Base-by-base conservation (phyloP, 306 rosid genomes). In the Castanospermum australe region DNA sequence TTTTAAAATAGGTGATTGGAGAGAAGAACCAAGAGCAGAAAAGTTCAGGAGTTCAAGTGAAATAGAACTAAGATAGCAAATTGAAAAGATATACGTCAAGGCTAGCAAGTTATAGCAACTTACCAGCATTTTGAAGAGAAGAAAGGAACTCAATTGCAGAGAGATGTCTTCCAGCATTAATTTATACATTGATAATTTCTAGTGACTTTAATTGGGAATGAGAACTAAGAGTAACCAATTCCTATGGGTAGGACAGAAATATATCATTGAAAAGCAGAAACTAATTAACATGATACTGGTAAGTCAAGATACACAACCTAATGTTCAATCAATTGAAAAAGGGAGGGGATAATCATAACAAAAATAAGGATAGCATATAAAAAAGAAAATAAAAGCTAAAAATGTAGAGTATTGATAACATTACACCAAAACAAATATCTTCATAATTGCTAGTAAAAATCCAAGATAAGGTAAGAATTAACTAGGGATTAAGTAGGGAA, bases 131-230 rank as follows among this genome's bases (percentile, higher is more conserved):
- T 51, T 81, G 86, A 69, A 95, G 86, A 67, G 88, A 82, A 35
- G 94, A 95, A 84, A 92, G 97, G 77, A 95, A 95, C 78, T 92
- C 97, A 42, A 25, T 57, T 8, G 97, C 95, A 33, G 99, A 88
- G 52, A 95, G 91, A 91, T 92, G 97, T 54, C 33, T 86, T 73
- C 99, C 99, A 5, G 99, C 94, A 69, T 91, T n/a, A n/a, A n/a
- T n/a, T n/a, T n/a, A n/a, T n/a, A n/a, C n/a, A n/a, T 81, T 9
- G 96, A 86, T n/a, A 59, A 95, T 81, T 68, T 91, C 90, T 0
- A 98, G 99, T 39, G 86, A 83, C 56, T 92, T 87, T 0, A 87
- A 63, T n/a, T 85, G 59, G 47, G 97, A 94, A 81, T 86, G 87
- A 14, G 90, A 90, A 83, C 88, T 73, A 64, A 95, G 87, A 50